phyloP scores from a whole-genome alignment of 495 filamentous ascomycete genomes.

The Aspergillus bertholletiae region DNA sequence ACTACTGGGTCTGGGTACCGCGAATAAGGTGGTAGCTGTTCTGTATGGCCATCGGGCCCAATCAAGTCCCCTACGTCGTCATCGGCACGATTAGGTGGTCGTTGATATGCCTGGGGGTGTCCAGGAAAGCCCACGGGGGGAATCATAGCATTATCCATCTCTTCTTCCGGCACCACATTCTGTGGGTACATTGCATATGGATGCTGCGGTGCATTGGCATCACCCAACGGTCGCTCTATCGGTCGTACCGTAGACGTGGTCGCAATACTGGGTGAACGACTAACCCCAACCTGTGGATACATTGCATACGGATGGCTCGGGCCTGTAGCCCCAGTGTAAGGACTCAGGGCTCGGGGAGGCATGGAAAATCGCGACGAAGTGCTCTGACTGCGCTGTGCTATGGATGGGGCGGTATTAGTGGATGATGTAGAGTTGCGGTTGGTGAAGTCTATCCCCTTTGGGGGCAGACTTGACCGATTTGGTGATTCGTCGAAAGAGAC shows the following conservation, averaged over 20 bases:
- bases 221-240: slow-evolving; percentile 56
- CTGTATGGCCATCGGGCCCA: slow-evolving; percentile 85
- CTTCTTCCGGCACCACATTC: slow-evolving; percentile 57
- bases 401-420: slow-evolving; percentile 27
- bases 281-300: slow-evolving; percentile 52
- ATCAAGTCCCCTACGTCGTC: slow-evolving; percentile 83
- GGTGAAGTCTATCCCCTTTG: slow-evolving; percentile 34
- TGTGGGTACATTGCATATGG: slow-evolving; percentile 86
- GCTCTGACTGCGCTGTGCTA: slow-evolving; percentile 38
- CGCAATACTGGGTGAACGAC: slow-evolving; percentile 60
- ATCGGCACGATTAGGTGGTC: slow-evolving; percentile 71
- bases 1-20: slow-evolving; percentile 63
- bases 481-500: slow-evolving; percentile 34
- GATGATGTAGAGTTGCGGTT: slow-evolving; percentile 36
- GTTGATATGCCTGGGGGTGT: slow-evolving; percentile 58
- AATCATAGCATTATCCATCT: slow-evolving; percentile 44
- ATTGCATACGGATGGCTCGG: slow-evolving; percentile 55
- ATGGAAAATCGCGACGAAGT: slow-evolving; percentile 42
- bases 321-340: slow-evolving; percentile 52
- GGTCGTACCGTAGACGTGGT: slow-evolving; percentile 59
- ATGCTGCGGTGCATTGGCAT: slow-evolving; percentile 71
- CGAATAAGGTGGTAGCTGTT: slow-evolving; percentile 87
- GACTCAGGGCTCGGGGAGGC: slow-evolving; percentile 45
- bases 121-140: slow-evolving; percentile 78
- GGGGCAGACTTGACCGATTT: slow-evolving; percentile 37